These are phyloP conservation scores for Fusarium azukiicola DNA, from an alignment of 2,329 filamentous ascomycete species.

Conservation along the genomic window DNA sequence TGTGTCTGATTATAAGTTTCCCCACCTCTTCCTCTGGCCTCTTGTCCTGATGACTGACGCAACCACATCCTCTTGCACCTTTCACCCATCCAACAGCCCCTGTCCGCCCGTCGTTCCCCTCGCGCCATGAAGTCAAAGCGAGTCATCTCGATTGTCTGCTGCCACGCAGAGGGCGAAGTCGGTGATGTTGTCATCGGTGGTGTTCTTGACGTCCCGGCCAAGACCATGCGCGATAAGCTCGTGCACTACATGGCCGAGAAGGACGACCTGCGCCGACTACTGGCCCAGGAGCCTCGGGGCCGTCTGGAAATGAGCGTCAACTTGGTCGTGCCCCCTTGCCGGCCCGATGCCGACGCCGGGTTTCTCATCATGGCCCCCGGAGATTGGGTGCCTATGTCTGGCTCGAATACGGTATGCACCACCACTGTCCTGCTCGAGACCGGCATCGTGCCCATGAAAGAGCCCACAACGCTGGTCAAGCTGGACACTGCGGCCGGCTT, in stretches of 20 bases:
- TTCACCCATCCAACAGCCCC: neutral
- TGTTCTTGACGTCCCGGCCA: conserved; percentile 65
- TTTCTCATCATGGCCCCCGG: conserved; percentile 60
- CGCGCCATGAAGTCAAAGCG: conserved; percentile 36
- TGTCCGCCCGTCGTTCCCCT: neutral
- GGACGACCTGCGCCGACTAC: conserved; percentile 58
- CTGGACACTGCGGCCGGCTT: conserved; percentile 53
- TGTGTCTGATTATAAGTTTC: too few species aligned
- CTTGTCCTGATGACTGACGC: neutral
- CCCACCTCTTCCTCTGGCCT: neutral
- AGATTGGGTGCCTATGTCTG: conserved; percentile 59
- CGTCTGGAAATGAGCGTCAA: neutral
- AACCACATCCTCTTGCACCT: neutral
- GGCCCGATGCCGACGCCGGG: conserved; percentile 65
- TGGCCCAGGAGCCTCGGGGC: conserved; percentile 5
- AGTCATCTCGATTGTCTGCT: conserved; percentile 58
- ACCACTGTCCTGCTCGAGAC: conserved; percentile 69
- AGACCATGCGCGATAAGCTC: conserved; percentile 72
- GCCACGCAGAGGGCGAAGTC: conserved; percentile 67
- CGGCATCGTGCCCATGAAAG: conserved; percentile 66
- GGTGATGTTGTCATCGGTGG: conserved; percentile 73
- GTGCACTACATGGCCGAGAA: conserved; percentile 64
- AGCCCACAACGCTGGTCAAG: conserved; percentile 64
- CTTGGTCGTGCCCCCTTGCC: conserved; percentile 61
- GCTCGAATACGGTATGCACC: conserved; percentile 67